phyloP scores from a whole-genome alignment of 2,329 filamentous ascomycete genomes.

The Ophiostoma sp. region DNA sequence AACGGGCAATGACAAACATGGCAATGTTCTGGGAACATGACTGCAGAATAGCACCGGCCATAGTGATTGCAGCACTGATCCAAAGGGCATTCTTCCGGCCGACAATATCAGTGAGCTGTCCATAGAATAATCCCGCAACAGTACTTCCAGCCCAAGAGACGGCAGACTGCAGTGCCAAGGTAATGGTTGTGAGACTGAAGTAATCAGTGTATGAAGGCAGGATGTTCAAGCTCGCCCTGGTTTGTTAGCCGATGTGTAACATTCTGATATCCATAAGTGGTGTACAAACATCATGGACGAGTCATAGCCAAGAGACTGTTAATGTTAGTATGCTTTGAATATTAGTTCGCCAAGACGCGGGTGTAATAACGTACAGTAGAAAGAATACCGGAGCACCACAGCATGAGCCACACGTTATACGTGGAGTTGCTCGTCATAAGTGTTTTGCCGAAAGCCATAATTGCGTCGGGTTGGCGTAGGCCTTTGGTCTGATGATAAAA shows the following conservation, averaged over 20 bases:
- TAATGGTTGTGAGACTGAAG: constrained; percentile 34
- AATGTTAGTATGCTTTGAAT: background rate
- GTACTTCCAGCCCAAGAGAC: constrained; percentile 27
- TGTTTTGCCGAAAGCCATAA: constrained; percentile 19
- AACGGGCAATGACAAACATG: constrained; percentile 31
- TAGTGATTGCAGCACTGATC: constrained; percentile 18
- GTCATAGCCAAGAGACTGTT: background rate
- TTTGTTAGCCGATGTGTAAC: background rate
- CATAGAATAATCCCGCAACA: constrained; percentile 25
- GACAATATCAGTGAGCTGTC: background rate
- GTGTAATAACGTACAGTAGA: constrained; percentile 11
- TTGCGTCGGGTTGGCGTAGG: background rate
- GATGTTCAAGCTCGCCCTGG: constrained; percentile 24
- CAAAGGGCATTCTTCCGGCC: constrained; percentile 29
- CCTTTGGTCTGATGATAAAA: background rate
- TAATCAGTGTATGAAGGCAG: constrained; percentile 35
- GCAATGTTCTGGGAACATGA: constrained; percentile 29
- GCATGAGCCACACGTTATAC: constrained; percentile 17
- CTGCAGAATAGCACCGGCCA: constrained; percentile 28
- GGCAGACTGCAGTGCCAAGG: constrained; percentile 23
- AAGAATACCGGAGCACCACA: constrained; percentile 17
- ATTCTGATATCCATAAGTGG: background rate
- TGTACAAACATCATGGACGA: constrained; percentile 3
- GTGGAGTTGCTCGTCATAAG: constrained; percentile 20
- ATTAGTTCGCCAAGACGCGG: background rate